Evolutionary conservation across 1,284 basidiomycete species (phyloP).

Genomic region (Lentinus polychrous): DNA sequence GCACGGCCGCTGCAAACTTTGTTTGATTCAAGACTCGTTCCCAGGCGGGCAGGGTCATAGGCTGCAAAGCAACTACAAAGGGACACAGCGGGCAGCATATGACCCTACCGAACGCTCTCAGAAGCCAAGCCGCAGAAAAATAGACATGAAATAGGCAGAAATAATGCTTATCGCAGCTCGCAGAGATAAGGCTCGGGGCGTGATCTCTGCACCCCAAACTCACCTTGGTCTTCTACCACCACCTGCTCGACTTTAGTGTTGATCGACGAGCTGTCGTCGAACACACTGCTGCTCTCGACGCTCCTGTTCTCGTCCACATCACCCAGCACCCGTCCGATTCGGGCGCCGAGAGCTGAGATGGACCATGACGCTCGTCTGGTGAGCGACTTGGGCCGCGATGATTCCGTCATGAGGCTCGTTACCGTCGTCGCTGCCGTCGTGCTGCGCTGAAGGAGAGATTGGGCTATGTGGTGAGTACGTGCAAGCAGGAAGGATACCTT

Average conservation of each 20-base stretch:
- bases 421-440: neutral
- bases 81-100: too few relatives aligned
- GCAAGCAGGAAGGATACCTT: neutral
- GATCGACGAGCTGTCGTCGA: constrained; percentile 9
- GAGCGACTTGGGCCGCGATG: constrained; percentile 8
- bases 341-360: constrained; percentile 12
- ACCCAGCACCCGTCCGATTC: constrained; percentile 9
- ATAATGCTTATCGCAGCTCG: neutral
- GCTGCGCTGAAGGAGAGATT: neutral
- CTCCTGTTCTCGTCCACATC: constrained; percentile 6
- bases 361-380: constrained; percentile 8
- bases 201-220: constrained; percentile 1
- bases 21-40: too few relatives aligned
- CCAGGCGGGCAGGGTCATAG: too few relatives aligned
- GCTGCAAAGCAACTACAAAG: too few relatives aligned
- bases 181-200: neutral
- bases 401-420: constrained; percentile 1
- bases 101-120: too few relatives aligned
- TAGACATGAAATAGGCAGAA: neutral
- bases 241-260: constrained; percentile 7
- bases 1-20: too few relatives aligned
- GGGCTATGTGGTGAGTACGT: neutral
- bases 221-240: constrained; percentile 8
- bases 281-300: constrained; percentile 1
- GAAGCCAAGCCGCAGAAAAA: too few relatives aligned